Base-by-base conservation (phyloP, 257 asterid genomes). In the Solanum boliviense region DNA sequence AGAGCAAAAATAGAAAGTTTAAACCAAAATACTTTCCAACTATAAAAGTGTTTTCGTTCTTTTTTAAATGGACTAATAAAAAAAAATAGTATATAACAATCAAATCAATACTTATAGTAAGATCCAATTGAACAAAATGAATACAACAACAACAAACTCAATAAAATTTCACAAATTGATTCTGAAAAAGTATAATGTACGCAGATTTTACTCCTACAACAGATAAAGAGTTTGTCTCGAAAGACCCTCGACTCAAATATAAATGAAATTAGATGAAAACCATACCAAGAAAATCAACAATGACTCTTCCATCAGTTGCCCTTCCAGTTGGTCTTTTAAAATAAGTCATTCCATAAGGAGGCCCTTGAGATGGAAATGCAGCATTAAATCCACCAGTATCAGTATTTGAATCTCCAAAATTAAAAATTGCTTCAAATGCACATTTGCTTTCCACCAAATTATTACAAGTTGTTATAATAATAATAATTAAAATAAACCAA, bases 361-460 rank as follows among this genome's bases (percentile, higher is more conserved):
- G 89, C 31, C 87, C 84, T 86, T 92, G 93, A 4, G 97, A 86
- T 23, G 98, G 98, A 44, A 96, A 96, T 65, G 98, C 99, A 35
- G 98, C 94, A 89, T 91, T 91, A 34, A 95, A 95, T 39, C 98
- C 98, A 62, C 98, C 98, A 0, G 98, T 93, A 32, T 95, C 98
- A 5, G 96, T 87, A 62, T 95, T 95, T 5, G 98, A 95, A 91
- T 95, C 97, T 16, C 98, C 98, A 38, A 95, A 95, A 76, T 93
- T 93, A 93, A 95, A 95, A 67, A 95, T 94, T 12, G 93, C 98
- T 89, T 92, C 70, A 72, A 93, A 93, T 71, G 83, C 91, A 89
- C 98, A 94, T 9, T 81, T 81, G 7, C 85, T 46, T 81, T 48
- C 68, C 68, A 81, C 85, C 68, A 81, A 81, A 76, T 38, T 76